Conservation (phyloP, 805 yeast species). For the Yamadazyma tumulicola region DNA sequence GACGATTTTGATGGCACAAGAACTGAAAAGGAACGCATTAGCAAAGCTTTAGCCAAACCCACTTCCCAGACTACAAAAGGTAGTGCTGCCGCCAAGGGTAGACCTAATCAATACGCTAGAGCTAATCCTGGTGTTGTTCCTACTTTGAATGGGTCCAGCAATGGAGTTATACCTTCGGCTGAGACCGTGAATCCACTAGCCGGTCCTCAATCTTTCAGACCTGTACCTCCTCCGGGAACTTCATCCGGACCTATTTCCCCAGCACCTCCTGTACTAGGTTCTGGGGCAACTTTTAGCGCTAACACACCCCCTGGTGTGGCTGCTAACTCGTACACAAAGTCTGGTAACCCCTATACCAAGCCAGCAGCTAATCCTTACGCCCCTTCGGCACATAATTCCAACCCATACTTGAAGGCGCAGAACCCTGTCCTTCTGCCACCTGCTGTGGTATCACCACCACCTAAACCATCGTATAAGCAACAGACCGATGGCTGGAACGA, state of each 20-base stretch:
- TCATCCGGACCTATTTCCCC: neutral
- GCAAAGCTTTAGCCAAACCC: constrained; percentile 53
- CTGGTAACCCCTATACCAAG: neutral
- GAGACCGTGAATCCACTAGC: constrained; percentile 9
- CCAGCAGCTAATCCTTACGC: constrained; percentile 8
- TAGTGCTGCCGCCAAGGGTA: constrained; percentile 1
- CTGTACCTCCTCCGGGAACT: constrained; percentile 7
- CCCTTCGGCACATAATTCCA: constrained; percentile 20
- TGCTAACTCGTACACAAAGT: neutral
- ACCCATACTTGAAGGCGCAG: constrained; percentile 33
- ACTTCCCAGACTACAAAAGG: neutral
- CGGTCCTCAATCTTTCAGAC: constrained; percentile 7
- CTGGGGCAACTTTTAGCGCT: neutral
- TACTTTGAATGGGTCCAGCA: constrained; percentile 7
- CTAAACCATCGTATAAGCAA: constrained; percentile 28
- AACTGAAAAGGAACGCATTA: constrained; percentile 73
- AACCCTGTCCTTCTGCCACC: constrained; percentile 18
- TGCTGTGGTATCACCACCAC: constrained; percentile 18
- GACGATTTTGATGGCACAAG: constrained; percentile 66
- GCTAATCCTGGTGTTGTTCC: constrained; percentile 4
- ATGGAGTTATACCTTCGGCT: constrained; percentile 1
- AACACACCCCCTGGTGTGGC: constrained; percentile 1
- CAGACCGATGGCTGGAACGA: constrained; percentile 74
- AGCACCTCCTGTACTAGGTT: neutral
- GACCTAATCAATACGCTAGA: constrained; percentile 8